Evolutionary conservation across 2,329 filamentous ascomycete genomes (phyloP).

Genomic region (Colletotrichum sublineola): DNA sequence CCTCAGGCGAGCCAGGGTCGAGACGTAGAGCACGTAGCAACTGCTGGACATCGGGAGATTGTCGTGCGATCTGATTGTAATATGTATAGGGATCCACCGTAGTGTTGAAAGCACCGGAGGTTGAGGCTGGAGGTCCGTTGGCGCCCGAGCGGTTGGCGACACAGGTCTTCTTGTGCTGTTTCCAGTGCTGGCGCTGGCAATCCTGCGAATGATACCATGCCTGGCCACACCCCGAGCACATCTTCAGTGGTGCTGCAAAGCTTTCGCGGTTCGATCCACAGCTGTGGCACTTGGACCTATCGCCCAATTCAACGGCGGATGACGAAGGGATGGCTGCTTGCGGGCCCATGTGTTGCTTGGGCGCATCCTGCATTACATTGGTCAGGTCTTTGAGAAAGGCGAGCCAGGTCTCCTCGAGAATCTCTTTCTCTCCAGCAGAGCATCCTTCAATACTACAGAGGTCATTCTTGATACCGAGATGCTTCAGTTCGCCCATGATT

Average conservation of each 20-base stretch:
- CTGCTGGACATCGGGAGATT: neutral
- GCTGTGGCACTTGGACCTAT: conserved; percentile 7
- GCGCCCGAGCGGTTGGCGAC: conserved; percentile 2
- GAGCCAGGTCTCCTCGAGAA: neutral
- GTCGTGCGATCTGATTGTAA: conserved; percentile 2
- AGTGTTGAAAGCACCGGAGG: neutral
- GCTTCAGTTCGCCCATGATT: neutral
- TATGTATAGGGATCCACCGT: neutral
- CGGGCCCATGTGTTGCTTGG: neutral
- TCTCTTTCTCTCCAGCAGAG: neutral
- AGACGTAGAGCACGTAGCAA: conserved; percentile 1
- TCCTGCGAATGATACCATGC: conserved; percentile 26
- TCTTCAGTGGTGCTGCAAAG: neutral
- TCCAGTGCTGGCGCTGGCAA: conserved; percentile 19
- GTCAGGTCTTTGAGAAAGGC: neutral
- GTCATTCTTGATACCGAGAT: neutral
- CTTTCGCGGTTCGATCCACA: neutral
- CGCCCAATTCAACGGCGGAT: neutral
- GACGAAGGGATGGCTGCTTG: neutral
- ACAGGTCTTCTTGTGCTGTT: conserved; percentile 10
- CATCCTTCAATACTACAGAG: neutral
- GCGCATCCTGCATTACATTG: neutral
- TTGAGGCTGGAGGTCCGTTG: neutral
- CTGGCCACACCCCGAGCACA: conserved; percentile 7
- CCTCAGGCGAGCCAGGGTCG: neutral